A percentile compares a stretch with the other conserved stretches of the same genome.
Evolutionary conservation across 352 stramenopile genomes (phyloP).

Genomic region (Globisporangium emineosum): DNA sequence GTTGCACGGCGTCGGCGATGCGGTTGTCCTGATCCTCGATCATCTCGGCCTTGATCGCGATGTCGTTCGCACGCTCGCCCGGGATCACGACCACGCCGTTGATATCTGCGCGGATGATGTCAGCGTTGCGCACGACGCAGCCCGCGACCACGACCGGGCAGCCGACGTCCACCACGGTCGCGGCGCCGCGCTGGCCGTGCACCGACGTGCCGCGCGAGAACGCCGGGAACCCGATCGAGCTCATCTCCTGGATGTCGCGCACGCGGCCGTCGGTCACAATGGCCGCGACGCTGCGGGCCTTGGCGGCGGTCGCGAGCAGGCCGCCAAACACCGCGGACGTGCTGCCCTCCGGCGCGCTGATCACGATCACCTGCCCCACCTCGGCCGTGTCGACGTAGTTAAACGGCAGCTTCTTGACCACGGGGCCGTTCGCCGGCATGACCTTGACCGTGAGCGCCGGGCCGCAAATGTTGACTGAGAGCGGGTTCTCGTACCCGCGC

Average conservation of each 20-base stretch:
- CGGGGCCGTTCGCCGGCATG: conserved; percentile 57
- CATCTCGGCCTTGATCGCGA: conserved; percentile 67
- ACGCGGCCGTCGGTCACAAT: conserved; percentile 76
- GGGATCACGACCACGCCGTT: conserved; percentile 83
- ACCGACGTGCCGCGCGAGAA: conserved; percentile 75
- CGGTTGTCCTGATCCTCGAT: conserved; percentile 82
- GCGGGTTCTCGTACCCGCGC: conserved; percentile 48
- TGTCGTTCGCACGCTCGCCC: conserved; percentile 59
- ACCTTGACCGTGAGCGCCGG: conserved; percentile 75
- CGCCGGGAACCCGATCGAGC: conserved; percentile 58
- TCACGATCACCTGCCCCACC: conserved; percentile 75
- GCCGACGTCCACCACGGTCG: conserved; percentile 67
- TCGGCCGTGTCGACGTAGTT: conserved; percentile 80
- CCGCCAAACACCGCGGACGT: conserved; percentile 70
- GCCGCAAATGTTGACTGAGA: conserved; percentile 71
- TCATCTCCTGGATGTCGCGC: conserved; percentile 73
- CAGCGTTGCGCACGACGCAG: conserved; percentile 71
- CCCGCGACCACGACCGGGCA: conserved; percentile 63
- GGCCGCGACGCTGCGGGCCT: conserved; percentile 56
- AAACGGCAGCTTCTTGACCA: conserved; percentile 61
- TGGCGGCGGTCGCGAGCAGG: conserved; percentile 66
- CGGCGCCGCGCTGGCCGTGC: conserved; percentile 55
- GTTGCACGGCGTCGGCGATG: conserved; percentile 71
- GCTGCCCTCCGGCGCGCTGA: conserved; percentile 51
- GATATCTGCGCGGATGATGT: conserved; percentile 81